Conservation (phyloP, 2,329 filamentous ascomycete species). For the Trichoderma sp. region DNA sequence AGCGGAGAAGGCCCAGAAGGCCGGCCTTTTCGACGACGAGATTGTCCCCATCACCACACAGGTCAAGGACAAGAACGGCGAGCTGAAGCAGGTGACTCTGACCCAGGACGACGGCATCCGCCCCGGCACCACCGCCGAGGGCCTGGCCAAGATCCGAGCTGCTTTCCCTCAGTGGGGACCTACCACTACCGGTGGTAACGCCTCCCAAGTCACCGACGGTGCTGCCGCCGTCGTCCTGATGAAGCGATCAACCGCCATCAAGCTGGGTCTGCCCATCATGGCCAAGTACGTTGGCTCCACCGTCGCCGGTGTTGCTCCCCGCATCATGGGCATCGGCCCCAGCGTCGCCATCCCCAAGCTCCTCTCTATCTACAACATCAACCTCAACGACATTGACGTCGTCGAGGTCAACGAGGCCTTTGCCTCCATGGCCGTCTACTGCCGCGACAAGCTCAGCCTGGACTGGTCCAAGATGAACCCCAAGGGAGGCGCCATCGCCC, state of each 20-base stretch:
- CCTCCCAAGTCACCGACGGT: conserved; percentile 92
- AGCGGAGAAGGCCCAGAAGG: conserved; percentile 87
- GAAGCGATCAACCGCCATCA: conserved; percentile 87
- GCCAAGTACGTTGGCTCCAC: conserved; percentile 95
- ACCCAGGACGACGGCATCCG: conserved; percentile 89
- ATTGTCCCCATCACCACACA: conserved; percentile 84
- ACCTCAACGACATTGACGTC: conserved; percentile 80
- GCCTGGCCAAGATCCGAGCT: conserved; percentile 78
- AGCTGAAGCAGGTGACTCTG: conserved; percentile 74
- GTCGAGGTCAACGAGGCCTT: conserved; percentile 98
- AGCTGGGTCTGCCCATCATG: conserved; percentile 85
- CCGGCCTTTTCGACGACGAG: conserved; percentile 90
- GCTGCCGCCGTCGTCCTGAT: conserved; percentile 88
- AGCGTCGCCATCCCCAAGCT: conserved; percentile 79
- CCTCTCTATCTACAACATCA: conserved; percentile 74
- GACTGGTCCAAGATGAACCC: conserved; percentile 79
- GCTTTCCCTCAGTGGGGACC: conserved; percentile 88
- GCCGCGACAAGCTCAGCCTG: conserved; percentile 69
- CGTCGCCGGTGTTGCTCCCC: conserved; percentile 83
- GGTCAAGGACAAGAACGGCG: conserved; percentile 80
- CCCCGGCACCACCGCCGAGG: conserved; percentile 83
- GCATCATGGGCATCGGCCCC: conserved; percentile 95
- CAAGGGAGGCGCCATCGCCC: conserved; percentile 77
- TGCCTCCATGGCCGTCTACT: conserved; percentile 97
- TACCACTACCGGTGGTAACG: conserved; percentile 84